Base-by-base conservation (phyloP, 179 eudicot genomes). In the Silene vulgaris region DNA sequence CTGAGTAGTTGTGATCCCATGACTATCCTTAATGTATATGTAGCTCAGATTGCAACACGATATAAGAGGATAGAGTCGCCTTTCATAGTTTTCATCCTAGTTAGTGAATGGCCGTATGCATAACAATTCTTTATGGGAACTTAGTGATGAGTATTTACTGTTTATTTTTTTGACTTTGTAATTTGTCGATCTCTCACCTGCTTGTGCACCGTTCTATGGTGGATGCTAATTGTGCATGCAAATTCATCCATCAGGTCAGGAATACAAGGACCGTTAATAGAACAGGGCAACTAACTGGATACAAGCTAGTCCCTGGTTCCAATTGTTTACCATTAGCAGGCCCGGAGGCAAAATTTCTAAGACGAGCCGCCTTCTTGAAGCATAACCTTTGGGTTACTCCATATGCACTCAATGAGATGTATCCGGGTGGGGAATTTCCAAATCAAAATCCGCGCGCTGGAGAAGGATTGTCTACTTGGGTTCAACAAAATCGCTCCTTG, bases 391-490 rank as follows among this genome's bases (percentile, higher is more conserved):
- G 99, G 99, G 97, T 95, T 67, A 95, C 97, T 50, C 86, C 84
- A 61, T 93, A 84, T 81, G 84, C 91, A 61, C 86, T 76, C 40
- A 83, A 87, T 16, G 99, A 95, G 84, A 87, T 89, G 80, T 95
- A 84, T 84, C 99, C 99, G 45, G 99, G 99, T 26, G 99, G 97
- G 56, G 99, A 93, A 79, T 95, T 95, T 78, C 99, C 99, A n/a
- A 92, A 95, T 83, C 99, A 95, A 77, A 95, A 95, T 75, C 99
- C 99, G 21, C 97, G 99, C 74, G 90, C 74, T 79, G 99, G 97
- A 56, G 99, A 95, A 79, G 99, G 99, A 23, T 80, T 95, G 83
- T 90, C 91, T 76, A 88, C 97, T 20, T 95, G 97, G 97, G 93
- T 92, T 56, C 88, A 95, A 84, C 80, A 92, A 74, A 85, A 95